A percentile compares a stretch with the other conserved stretches of the same genome.
Evolutionary conservation across 2,329 filamentous ascomycete genomes (phyloP).

Genomic region (Onygenales sp.): DNA sequence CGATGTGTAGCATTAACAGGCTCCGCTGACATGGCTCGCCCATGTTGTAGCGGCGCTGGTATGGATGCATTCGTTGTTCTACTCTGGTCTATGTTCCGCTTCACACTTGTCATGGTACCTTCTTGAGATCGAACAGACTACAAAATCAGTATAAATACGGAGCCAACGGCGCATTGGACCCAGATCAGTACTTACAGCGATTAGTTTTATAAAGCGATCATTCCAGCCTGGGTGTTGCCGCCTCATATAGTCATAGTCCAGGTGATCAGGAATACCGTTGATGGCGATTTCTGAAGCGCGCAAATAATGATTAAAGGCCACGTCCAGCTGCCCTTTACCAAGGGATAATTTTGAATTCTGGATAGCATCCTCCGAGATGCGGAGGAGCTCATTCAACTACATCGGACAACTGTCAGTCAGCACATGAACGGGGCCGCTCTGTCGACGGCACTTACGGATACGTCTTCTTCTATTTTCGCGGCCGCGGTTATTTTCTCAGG

Average conservation of each 20-base stretch:
- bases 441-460: slow-evolving; percentile 6
- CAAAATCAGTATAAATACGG: slow-evolving; percentile 42
- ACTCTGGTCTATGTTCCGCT: slow-evolving; percentile 26
- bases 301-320: slow-evolving; percentile 76
- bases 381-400: slow-evolving; percentile 27
- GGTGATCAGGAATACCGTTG: slow-evolving; percentile 65
- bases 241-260: slow-evolving; percentile 59
- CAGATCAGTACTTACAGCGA: slow-evolving; percentile 42
- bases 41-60: not conserved
- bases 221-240: slow-evolving; percentile 42
- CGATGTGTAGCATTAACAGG: not conserved
- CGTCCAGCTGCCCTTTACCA: slow-evolving; percentile 45
- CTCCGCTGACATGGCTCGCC: not conserved
- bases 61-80: not conserved
- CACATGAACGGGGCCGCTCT: not conserved
- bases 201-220: slow-evolving; percentile 43
- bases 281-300: slow-evolving; percentile 70
- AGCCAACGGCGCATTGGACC: not conserved
- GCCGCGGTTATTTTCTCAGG: slow-evolving; percentile 9
- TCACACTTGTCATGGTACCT: slow-evolving; percentile 32
- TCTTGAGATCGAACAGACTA: slow-evolving; percentile 24
- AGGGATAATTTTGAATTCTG: slow-evolving; percentile 22
- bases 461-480: slow-evolving; percentile 7
- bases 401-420: not conserved
- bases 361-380: slow-evolving; percentile 27